Percentiles rank a stretch among this genome's conserved stretches.
phyloP scores from a whole-genome alignment of 306 rosid genomes.

The Lithocarpus polystachyus region DNA sequence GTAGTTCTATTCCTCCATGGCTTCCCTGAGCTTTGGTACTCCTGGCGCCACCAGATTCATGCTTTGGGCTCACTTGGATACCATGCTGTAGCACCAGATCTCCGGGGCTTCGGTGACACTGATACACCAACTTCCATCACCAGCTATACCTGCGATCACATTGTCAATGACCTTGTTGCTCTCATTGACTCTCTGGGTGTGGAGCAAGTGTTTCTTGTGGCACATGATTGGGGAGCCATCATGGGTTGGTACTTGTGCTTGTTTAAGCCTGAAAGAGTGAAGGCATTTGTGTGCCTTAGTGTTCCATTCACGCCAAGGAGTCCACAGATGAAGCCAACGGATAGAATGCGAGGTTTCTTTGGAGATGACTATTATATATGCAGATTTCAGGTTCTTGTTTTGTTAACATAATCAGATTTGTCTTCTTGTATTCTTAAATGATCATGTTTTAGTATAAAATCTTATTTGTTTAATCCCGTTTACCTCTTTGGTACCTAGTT shows the following conservation, averaged over 20 bases:
- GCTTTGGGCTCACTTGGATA: conserved; percentile 18
- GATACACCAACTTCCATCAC: not conserved
- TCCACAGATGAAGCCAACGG: conserved; percentile 16
- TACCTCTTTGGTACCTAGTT: too few relatives aligned
- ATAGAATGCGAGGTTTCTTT: conserved; percentile 16
- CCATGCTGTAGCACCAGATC: conserved; percentile 35
- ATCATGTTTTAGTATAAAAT: not conserved
- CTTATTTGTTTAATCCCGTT: too few relatives aligned
- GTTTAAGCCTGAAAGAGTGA: conserved; percentile 26
- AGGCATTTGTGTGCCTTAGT: conserved; percentile 34
- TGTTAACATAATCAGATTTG: not conserved
- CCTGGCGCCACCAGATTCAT: conserved; percentile 33
- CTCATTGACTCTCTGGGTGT: conserved; percentile 15
- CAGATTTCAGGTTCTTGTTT: conserved; percentile 35
- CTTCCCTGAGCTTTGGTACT: conserved; percentile 41
- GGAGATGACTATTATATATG: conserved; percentile 41
- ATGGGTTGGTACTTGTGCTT: conserved; percentile 37
- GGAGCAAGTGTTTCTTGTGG: conserved; percentile 27
- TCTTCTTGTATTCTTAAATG: not conserved
- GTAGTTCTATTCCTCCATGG: conserved; percentile 39
- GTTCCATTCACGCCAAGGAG: conserved; percentile 24
- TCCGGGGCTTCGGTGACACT: conserved; percentile 36
- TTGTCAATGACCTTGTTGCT: conserved; percentile 27
- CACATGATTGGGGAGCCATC: conserved; percentile 36
- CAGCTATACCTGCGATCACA: conserved; percentile 16